Conservation (phyloP, 1,284 basidiomycete genomes). For the Wallemia ichthyophaga region DNA sequence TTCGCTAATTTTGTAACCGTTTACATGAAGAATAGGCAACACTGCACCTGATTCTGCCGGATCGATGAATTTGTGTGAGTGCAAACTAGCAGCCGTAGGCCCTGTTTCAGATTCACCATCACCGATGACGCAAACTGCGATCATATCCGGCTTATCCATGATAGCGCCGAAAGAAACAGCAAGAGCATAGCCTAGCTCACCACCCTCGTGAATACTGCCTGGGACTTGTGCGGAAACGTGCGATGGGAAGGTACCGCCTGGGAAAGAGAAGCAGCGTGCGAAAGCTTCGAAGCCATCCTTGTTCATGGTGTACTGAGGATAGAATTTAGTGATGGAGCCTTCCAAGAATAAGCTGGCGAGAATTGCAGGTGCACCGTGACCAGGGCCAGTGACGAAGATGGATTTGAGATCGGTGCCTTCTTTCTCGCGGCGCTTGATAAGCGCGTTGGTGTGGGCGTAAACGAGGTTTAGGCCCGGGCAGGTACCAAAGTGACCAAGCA, state of each 20-base stretch:
- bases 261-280: slow-evolving; percentile 18
- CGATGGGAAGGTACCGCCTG: slow-evolving; percentile 19
- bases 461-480: slow-evolving; percentile 37
- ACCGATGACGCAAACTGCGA: slow-evolving; percentile 46
- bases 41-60: slow-evolving; percentile 71
- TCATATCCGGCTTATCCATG: slow-evolving; percentile 62
- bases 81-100: slow-evolving; percentile 28
- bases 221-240: slow-evolving; percentile 37
- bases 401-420: slow-evolving; percentile 22
- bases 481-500: slow-evolving; percentile 24
- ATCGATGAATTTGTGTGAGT: slow-evolving; percentile 56
- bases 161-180: slow-evolving; percentile 24
- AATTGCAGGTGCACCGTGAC: slow-evolving; percentile 52
- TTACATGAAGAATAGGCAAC: slow-evolving; percentile 55
- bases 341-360: slow-evolving; percentile 54
- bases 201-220: slow-evolving; percentile 62
- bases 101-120: slow-evolving; percentile 70
- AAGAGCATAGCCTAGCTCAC: slow-evolving; percentile 65
- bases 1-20: slow-evolving; percentile 46
- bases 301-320: slow-evolving; percentile 36
- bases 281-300: slow-evolving; percentile 28
- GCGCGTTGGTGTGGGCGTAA: slow-evolving; percentile 46
- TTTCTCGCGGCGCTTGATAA: slow-evolving; percentile 25
- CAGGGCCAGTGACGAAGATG: slow-evolving; percentile 40
- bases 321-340: slow-evolving; percentile 39